Base-by-base conservation (phyloP, 192 early-diverging fungal genomes). In the Podila horticola region DNA sequence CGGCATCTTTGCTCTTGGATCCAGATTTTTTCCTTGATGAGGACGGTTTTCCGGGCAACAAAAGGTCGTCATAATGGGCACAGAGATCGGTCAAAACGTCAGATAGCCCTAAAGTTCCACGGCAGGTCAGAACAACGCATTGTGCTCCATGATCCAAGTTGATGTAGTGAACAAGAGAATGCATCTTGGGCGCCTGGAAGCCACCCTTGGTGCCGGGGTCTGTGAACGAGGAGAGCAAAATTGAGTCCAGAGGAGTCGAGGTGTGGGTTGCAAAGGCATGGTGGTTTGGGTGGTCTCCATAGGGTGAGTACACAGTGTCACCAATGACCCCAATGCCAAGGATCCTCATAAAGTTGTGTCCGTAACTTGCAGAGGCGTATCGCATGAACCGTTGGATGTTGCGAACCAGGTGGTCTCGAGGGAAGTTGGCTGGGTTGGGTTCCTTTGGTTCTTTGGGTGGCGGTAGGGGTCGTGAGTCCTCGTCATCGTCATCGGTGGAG, bases 71-170 rank as follows among this genome's bases (percentile, higher is more conserved):
- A 81, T 95, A 95, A 48, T 92, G 90, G 58, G 92, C 94, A 49
- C 92, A 91, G 66, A 98, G 87, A 82, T 98, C 97, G 19, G 95
- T 92, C 33, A 98, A 83, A n/a, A 96, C 76, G 69, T 98, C 97
- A 0, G 91, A 92, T 45, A 97, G 86, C 0, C 94, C 94, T 17
- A 96, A 84, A 0, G 97, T 98, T 19, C 97, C 97, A 3, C 97
- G 91, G 72, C 95, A 93, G 5, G 95, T 92, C 22, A 98, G 71
- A 0, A 98, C 92, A 3, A 98, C 85, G 13, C 93, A 81, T 59
- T 91, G 81, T 1, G 92, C 87, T 3, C 86, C 83, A 66, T 97
- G 97, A 74, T 98, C 97, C 13, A 94, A 89, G 31, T 92, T 90
- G 49, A 98, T 89, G 76, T 93, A 96, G 71, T 93, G 92, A 7